Conservation (phyloP, 257 asterid species). For the Nyctanthes arbortristis region DNA sequence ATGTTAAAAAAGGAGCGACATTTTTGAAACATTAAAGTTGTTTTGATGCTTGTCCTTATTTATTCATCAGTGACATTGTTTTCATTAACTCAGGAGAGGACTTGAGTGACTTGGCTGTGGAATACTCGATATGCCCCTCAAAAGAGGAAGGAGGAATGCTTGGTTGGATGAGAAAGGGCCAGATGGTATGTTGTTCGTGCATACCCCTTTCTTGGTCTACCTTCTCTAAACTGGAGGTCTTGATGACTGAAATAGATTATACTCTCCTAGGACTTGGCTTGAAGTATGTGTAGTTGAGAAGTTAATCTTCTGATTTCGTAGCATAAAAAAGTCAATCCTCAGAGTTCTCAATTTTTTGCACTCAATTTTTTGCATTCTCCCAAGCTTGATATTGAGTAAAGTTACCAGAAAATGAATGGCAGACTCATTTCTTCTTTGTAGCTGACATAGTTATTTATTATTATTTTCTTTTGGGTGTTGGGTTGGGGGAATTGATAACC, state of each 20-base stretch:
- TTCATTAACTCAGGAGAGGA: conserved; percentile 77
- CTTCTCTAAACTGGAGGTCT: neutral
- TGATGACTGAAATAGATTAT: neutral
- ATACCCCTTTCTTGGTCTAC: conserved; percentile 14
- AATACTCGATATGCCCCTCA: conserved; percentile 87
- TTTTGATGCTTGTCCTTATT: conserved; percentile 15
- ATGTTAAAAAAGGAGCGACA: conserved; percentile 1
- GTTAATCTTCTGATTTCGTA: neutral
- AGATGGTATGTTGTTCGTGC: conserved; percentile 70
- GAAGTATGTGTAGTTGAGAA: neutral
- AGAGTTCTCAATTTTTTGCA: too few relatives aligned
- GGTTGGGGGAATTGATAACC: neutral
- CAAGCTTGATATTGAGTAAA: neutral
- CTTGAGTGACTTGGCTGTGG: conserved; percentile 89
- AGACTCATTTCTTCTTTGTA: neutral
- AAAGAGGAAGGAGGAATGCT: conserved; percentile 98
- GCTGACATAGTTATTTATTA: neutral
- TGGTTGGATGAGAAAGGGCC: conserved; percentile 98
- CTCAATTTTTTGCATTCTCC: conserved; percentile 7
- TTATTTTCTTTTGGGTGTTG: too few relatives aligned
- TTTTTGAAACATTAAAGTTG: conserved; percentile 8
- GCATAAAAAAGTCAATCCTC: neutral
- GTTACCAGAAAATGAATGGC: neutral
- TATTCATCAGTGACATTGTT: conserved; percentile 26
- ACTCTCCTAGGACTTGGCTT: neutral